Evolutionary conservation across 1,139 yeast species (phyloP).

Genomic region (Arxiozyma slooffiae): DNA sequence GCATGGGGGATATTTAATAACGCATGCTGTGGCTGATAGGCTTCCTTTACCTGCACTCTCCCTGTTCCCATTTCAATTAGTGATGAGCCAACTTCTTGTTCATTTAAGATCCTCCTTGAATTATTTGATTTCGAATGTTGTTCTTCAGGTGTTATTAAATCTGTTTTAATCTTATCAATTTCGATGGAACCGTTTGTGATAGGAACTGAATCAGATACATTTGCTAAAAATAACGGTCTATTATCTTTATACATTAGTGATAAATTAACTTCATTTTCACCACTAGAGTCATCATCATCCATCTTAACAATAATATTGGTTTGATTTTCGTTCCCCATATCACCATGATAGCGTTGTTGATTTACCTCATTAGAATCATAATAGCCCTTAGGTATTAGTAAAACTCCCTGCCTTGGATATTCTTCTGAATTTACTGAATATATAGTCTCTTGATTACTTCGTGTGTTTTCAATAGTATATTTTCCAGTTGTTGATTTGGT

Average conservation of each 20-base stretch:
- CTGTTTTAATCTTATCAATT: not conserved
- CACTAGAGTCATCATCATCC: not conserved
- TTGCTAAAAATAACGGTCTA: conserved; percentile 1
- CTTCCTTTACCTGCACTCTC: not conserved
- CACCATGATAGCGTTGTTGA: not conserved
- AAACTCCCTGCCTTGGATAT: conserved; percentile 23
- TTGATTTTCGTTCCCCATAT: not conserved
- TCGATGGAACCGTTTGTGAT: not conserved
- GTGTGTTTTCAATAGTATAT: conserved; percentile 7
- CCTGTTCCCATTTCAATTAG: conserved; percentile 9
- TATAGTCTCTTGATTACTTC: conserved; percentile 8
- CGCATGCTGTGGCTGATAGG: not conserved
- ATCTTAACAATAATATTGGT: not conserved
- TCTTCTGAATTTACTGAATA: not conserved
- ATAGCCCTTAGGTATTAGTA: conserved; percentile 22
- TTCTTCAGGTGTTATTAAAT: conserved; percentile 4
- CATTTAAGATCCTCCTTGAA: conserved; percentile 10
- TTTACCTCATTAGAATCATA: conserved; percentile 11
- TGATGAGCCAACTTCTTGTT: conserved; percentile 16
- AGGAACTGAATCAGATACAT: not conserved
- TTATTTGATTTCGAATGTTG: not conserved
- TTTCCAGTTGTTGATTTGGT: conserved; percentile 4
- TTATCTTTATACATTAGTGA: not conserved
- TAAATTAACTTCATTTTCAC: not conserved
- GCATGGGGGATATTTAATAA: not conserved